Base-by-base conservation (phyloP, 2,329 filamentous ascomycete genomes). In the Chrysosphaeria jannelii region DNA sequence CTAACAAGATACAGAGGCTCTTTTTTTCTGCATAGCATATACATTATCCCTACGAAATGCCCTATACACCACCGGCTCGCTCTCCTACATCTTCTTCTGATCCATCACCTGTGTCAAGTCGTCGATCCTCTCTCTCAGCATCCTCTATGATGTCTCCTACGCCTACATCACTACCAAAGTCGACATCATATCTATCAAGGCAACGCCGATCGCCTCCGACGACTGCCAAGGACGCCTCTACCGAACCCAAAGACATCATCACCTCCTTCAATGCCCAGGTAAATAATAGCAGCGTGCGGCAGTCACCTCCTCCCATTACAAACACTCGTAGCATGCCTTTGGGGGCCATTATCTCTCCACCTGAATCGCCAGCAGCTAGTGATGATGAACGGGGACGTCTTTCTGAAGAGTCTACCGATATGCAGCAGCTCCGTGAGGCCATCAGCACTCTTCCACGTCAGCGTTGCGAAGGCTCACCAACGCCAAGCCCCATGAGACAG, bases 311-410 rank as follows among this genome's bases (percentile, higher is more conserved):
- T n/a, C 74, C 76, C 10, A 46, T 76, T 31, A 74, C 65, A 31
- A 64, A 75, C 45, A 57, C 50, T 13, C 43, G 24, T 20, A 49
- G 60, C 31, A 85, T 90, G 42, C 76, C 78, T 20, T 61, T 63
- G 30, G 76, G 75, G 29, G 78, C 75, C 31, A 62, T 90, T 34
- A 72, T 89, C 28, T 91, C 81, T 1, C 81, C 81, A 17, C 81
- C 81, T 7, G 81, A 91, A 36, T 90, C 79, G 16, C 57, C 59
- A 5, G 57, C 60, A 19, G 71, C 68, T 33, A 79, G 69, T 34
- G 76, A 89, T 34, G 76, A 88, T 36, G 65, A 61, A 34, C 46
- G 35, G n/a, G 16, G n/a, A n/a, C n/a, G n/a, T n/a, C n/a, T n/a
- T n/a, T n/a, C n/a, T n/a, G n/a, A n/a, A n/a, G n/a, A n/a, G n/a